Evolutionary conservation across 306 rosid genomes (phyloP).

Genomic region (Dryas drummondii): DNA sequence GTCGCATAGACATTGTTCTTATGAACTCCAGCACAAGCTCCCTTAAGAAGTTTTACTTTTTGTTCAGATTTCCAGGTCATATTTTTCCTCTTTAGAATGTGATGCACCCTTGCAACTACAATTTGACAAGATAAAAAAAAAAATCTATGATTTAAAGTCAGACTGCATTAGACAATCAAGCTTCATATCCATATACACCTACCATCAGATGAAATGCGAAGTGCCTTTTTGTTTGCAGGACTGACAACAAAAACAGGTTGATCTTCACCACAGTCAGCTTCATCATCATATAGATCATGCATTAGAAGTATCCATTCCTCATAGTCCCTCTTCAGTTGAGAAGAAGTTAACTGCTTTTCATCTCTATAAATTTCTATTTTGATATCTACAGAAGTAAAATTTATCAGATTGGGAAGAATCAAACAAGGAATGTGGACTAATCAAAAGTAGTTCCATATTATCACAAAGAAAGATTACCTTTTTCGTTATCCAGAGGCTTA

Average conservation of each 20-base stretch:
- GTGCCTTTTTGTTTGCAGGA: conserved; percentile 47
- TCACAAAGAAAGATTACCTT: conserved; percentile 28
- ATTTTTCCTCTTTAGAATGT: conserved; percentile 41
- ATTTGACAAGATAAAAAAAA: not conserved
- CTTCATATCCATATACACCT: conserved; percentile 8
- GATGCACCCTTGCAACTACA: conserved; percentile 54
- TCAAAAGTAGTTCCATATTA: not conserved
- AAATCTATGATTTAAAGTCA: not conserved
- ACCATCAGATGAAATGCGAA: conserved; percentile 53
- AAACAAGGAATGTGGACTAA: conserved; percentile 9
- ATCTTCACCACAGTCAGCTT: conserved; percentile 57
- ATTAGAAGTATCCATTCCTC: conserved; percentile 57
- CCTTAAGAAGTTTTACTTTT: conserved; percentile 50
- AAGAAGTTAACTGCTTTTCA: conserved; percentile 32
- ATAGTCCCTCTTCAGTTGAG: conserved; percentile 46
- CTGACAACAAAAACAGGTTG: conserved; percentile 37
- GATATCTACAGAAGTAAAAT: conserved; percentile 30
- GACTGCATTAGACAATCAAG: not conserved
- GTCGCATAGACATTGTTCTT: conserved; percentile 50
- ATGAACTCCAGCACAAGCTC: conserved; percentile 53
- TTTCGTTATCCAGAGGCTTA: conserved; percentile 34
- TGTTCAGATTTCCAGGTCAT: conserved; percentile 47
- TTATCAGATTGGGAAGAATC: conserved; percentile 6
- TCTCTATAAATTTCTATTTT: conserved; percentile 29
- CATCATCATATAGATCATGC: conserved; percentile 55